Evolutionary conservation across 768 basidiomycete species (phyloP).

Genomic region (Bullera alba): DNA sequence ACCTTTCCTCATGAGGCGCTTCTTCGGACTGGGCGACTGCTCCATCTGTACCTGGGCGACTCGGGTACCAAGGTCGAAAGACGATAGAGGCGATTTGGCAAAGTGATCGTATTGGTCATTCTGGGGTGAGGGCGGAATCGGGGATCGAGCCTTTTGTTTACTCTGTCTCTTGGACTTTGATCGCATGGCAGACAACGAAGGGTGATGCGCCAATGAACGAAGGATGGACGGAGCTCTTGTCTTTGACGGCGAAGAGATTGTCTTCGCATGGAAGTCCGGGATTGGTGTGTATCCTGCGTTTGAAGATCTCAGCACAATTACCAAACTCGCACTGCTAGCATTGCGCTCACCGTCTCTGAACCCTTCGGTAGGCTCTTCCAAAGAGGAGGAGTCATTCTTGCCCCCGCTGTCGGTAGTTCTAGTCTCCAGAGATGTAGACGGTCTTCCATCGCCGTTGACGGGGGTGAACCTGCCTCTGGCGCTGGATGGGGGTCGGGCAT

Average conservation of each 20-base stretch:
- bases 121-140: neutral
- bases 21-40: neutral
- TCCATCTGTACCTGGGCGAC: neutral
- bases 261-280: too few relatives aligned
- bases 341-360: too few relatives aligned
- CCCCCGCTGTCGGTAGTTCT: too few relatives aligned
- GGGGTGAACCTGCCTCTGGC: neutral
- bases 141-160: neutral
- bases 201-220: conserved; percentile 27
- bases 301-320: too few relatives aligned
- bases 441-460: neutral
- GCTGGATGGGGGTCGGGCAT: neutral
- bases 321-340: too few relatives aligned
- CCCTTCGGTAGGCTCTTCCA: too few relatives aligned
- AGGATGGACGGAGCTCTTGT: conserved; percentile 14
- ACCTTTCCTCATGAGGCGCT: conserved; percentile 2
- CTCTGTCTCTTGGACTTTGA: conserved; percentile 7
- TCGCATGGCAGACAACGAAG: conserved; percentile 28
- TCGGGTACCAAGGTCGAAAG: too few relatives aligned
- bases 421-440: too few relatives aligned
- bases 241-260: neutral
- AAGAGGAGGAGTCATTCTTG: too few relatives aligned
- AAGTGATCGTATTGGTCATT: too few relatives aligned
- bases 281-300: too few relatives aligned
- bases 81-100: neutral